Conservation (phyloP, 2,329 filamentous ascomycete species). For the Beauveria rudraprayagi region DNA sequence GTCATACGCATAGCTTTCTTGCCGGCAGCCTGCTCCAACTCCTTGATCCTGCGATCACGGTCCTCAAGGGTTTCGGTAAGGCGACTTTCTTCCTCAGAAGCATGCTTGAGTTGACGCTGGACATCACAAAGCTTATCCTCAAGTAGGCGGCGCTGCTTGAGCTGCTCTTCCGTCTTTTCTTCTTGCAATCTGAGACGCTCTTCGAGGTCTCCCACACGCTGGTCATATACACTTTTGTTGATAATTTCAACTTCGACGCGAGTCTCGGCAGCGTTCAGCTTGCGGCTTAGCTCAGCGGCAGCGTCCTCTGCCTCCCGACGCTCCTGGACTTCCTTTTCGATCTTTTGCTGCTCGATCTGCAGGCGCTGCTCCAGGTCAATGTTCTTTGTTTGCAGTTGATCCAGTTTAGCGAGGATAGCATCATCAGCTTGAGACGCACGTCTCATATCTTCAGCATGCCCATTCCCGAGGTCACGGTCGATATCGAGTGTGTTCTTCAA, state of each 20-base stretch:
- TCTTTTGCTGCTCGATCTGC: constrained; percentile 37
- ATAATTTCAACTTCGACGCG: constrained; percentile 54
- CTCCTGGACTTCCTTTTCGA: constrained; percentile 40
- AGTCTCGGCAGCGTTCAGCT: constrained; percentile 49
- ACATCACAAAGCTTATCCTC: constrained; percentile 67
- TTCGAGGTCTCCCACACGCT: constrained; percentile 61
- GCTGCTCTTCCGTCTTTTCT: constrained; percentile 54
- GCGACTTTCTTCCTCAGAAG: constrained; percentile 64
- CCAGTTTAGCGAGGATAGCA: constrained; percentile 43
- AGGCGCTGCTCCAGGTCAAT: constrained; percentile 52
- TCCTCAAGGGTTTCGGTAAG: constrained; percentile 61
- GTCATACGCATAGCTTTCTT: constrained; percentile 54
- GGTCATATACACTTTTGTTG: constrained; percentile 49
- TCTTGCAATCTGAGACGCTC: constrained; percentile 58
- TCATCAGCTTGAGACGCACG: constrained; percentile 41
- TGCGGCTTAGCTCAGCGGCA: constrained; percentile 43
- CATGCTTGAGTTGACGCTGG: constrained; percentile 59
- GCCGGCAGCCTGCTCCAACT: constrained; percentile 46
- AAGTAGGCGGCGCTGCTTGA: constrained; percentile 53
- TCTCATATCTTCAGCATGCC: constrained; percentile 42
- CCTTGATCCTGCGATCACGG: constrained; percentile 57
- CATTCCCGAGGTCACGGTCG: constrained; percentile 43
- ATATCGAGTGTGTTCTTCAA: constrained; percentile 7
- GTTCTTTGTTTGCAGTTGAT: constrained; percentile 53
- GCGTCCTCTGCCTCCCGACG: constrained; percentile 47